Evolutionary conservation across 768 basidiomycete species (phyloP), one percentile per base, ranked within the genome.

Genomic region (Nevesoporus exiguus): DNA sequence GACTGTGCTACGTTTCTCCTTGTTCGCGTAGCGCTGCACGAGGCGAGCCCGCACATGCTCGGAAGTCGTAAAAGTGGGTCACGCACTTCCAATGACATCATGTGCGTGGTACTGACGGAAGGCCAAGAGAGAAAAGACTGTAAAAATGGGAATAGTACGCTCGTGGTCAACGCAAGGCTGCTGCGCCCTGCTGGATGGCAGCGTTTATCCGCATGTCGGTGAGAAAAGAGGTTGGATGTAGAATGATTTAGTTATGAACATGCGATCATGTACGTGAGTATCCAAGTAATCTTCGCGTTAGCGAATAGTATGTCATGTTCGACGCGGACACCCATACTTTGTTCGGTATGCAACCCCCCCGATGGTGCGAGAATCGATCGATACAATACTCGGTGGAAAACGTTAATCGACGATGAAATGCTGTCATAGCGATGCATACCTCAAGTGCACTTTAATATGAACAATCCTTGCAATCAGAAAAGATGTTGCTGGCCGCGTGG

Each of bases 401-500:
- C 21, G n/a, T 46, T 0, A 8, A 24, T 19, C 37, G 13, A 37
- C 11, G 21, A 24, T 25, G n/a, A 19, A 17, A 37, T 7, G 7
- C 19, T 5, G n/a, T 11, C 6, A 24, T 6, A 15, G 15, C 3
- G n/a, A 42, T 37, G 27, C 46, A 25, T n/a, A 37, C 36, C 42
- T 50, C 47, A 7, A 13, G n/a, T 9, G 24, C 7, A 22, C 22
- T 36, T 19, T 7, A 5, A 33, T 11, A 5, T 33, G 27, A 29
- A 10, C 8, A 36, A 19, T 17, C 36, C 39, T 22, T 21, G 27
- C 24, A 21, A 33, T 47, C 58, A 80, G 58, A 84, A 91, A 56
- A 85, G 61, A 37, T 80, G 66, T 50, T 83, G 84, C 62, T 92
- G 89, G 3, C 86, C 88, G 22, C 70, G 68, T 9, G 73, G 88